Evolutionary conservation across 2,329 filamentous ascomycete species (phyloP).

Genomic region (Didymella glomerata): DNA sequence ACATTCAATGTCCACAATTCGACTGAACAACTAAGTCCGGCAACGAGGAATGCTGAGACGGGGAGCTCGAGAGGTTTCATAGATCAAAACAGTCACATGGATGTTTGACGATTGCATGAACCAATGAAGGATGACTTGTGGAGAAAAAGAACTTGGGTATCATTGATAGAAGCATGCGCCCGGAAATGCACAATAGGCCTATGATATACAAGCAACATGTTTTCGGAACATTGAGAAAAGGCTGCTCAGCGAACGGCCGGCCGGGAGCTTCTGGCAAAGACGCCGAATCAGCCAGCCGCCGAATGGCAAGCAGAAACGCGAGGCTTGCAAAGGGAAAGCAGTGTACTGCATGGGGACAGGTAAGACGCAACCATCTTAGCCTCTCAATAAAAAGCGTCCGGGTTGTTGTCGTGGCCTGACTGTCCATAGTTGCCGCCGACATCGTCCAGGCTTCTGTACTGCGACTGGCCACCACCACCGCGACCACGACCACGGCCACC

Average conservation of each 20-base stretch:
- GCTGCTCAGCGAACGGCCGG: no score
- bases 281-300: background rate
- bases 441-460: slow-evolving; percentile 57
- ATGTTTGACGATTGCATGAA: no score
- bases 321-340: background rate
- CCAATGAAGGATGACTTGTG: background rate
- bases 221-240: background rate
- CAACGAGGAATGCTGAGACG: no score
- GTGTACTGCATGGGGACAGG: no score
- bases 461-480: slow-evolving; percentile 44
- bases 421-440: slow-evolving; percentile 44
- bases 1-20: background rate
- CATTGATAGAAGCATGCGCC: slow-evolving; percentile 9
- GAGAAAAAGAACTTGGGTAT: slow-evolving; percentile 13
- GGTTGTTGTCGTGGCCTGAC: slow-evolving; percentile 44
- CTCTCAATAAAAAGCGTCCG: slow-evolving; percentile 45
- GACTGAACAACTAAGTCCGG: background rate
- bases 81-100: no score
- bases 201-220: background rate
- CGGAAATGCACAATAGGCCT: slow-evolving; percentile 6
- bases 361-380: no score
- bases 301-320: background rate
- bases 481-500: slow-evolving; percentile 47
- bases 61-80: no score
- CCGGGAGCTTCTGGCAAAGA: background rate